Percentiles rank a stretch among this genome's conserved stretches.
Evolutionary conservation across 768 basidiomycete genomes (phyloP).

Genomic region (Pleurotus citrinopileatus): DNA sequence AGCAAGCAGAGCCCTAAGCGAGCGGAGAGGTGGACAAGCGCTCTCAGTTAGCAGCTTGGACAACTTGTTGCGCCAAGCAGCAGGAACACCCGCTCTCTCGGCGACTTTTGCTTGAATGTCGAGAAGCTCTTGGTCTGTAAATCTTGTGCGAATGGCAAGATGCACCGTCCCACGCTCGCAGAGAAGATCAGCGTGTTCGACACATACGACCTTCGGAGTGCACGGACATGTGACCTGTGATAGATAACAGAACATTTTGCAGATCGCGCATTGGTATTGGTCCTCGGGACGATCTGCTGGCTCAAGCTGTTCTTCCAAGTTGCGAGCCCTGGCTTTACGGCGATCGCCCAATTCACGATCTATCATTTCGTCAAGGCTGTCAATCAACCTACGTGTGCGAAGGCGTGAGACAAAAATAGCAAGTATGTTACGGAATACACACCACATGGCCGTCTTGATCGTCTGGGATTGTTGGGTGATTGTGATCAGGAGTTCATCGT

Average conservation of each 20-base stretch:
- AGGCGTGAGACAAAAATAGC: constrained; percentile 3
- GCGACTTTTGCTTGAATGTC: constrained; percentile 65
- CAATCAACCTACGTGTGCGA: constrained; percentile 62
- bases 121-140: constrained; percentile 73
- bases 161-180: constrained; percentile 54
- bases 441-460: constrained; percentile 94
- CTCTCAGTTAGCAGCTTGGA: constrained; percentile 64
- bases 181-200: constrained; percentile 77
- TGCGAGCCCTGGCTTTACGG: constrained; percentile 51
- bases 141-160: constrained; percentile 71
- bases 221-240: constrained; percentile 87
- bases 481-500: constrained; percentile 96
- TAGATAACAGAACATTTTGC: constrained; percentile 94
- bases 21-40: constrained; percentile 69
- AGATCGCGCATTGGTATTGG: constrained; percentile 90
- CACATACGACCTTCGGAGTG: constrained; percentile 76
- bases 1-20: constrained; percentile 75
- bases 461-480: constrained; percentile 93
- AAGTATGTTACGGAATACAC: constrained; percentile 22
- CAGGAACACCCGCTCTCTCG: constrained; percentile 71
- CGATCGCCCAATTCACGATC: constrained; percentile 77
- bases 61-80: constrained; percentile 73
- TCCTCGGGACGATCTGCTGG: constrained; percentile 86
- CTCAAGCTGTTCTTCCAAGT: constrained; percentile 68
- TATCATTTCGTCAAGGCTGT: constrained; percentile 85